Evolutionary conservation across 345 rosid species (phyloP).

Genomic region (Citrus sp.): DNA sequence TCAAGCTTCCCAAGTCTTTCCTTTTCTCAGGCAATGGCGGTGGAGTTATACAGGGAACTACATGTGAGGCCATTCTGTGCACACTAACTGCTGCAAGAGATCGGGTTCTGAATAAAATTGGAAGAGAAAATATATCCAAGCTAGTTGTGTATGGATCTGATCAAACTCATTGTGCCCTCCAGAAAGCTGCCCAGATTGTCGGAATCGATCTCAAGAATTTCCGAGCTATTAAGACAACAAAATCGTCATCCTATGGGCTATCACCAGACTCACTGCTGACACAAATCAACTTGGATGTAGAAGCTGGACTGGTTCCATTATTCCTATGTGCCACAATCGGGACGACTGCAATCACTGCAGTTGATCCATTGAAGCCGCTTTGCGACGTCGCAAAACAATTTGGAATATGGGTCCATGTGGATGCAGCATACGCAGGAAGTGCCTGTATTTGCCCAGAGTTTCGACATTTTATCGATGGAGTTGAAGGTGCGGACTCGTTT

Average conservation of each 20-base stretch:
- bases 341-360: conserved; percentile 29
- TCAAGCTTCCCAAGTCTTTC: no score
- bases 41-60: conserved; percentile 35
- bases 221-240: conserved; percentile 34
- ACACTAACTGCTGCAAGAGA: conserved; percentile 37
- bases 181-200: conserved; percentile 10
- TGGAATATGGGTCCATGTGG: no score
- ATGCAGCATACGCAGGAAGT: no score
- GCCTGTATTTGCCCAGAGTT: conserved; percentile 32
- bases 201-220: conserved; percentile 48
- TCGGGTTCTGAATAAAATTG: neutral
- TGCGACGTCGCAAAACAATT: conserved; percentile 6
- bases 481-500: conserved; percentile 47
- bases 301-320: conserved; percentile 25
- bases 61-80: conserved; percentile 38
- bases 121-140: conserved; percentile 17
- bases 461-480: conserved; percentile 32
- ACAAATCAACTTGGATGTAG: conserved; percentile 14
- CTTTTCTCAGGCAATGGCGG: conserved; percentile 22
- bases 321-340: conserved; percentile 38
- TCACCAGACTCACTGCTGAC: conserved; percentile 7
- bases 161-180: conserved; percentile 32
- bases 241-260: conserved; percentile 17
- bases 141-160: conserved; percentile 42
- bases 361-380: conserved; percentile 29